These are phyloP conservation scores for Stephania yunnanensis DNA, from an alignment of 164 flowering plant genomes.

Conservation along the genomic window DNA sequence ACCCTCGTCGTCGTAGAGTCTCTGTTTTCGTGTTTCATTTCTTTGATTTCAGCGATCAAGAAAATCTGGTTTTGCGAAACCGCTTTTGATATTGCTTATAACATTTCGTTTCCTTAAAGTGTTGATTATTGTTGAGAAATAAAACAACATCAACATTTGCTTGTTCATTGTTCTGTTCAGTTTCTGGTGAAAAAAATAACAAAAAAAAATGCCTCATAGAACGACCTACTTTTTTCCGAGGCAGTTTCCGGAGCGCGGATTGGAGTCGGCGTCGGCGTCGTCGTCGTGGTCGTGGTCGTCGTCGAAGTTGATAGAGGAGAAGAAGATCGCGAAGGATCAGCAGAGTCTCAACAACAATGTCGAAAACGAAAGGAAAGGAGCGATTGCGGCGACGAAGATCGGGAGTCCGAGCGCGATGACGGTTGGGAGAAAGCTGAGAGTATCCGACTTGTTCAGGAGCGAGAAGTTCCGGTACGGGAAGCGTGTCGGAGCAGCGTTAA, in stretches of 20 bases:
- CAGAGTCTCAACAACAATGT: slow-evolving; percentile 9
- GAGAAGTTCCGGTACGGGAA: slow-evolving; percentile 28
- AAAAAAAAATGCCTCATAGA: slow-evolving; percentile 55
- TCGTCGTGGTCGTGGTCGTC: slow-evolving; percentile 10
- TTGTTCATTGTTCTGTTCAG: too few species aligned
- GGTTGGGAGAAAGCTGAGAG: slow-evolving; percentile 10
- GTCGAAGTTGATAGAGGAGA: slow-evolving; percentile 40
- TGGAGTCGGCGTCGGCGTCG: too few species aligned
- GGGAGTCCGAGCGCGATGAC: neutral
- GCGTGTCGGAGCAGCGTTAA: slow-evolving; percentile 37
- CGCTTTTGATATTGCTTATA: too few species aligned
- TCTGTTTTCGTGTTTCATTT: too few species aligned
- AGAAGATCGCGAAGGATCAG: slow-evolving; percentile 15
- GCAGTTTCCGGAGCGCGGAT: slow-evolving; percentile 54
- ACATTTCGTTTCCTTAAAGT: too few species aligned
- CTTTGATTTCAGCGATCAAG: too few species aligned
- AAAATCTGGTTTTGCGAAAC: neutral
- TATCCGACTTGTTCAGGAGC: slow-evolving; percentile 36
- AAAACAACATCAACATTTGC: too few species aligned
- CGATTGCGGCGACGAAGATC: neutral
- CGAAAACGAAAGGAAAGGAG: slow-evolving; percentile 29
- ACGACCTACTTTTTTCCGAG: slow-evolving; percentile 70
- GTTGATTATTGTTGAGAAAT: too few species aligned
- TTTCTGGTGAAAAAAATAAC: neutral
- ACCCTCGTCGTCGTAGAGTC: too few species aligned